Conservation (phyloP, 805 yeast species). For the Saccharomyces jurei region DNA sequence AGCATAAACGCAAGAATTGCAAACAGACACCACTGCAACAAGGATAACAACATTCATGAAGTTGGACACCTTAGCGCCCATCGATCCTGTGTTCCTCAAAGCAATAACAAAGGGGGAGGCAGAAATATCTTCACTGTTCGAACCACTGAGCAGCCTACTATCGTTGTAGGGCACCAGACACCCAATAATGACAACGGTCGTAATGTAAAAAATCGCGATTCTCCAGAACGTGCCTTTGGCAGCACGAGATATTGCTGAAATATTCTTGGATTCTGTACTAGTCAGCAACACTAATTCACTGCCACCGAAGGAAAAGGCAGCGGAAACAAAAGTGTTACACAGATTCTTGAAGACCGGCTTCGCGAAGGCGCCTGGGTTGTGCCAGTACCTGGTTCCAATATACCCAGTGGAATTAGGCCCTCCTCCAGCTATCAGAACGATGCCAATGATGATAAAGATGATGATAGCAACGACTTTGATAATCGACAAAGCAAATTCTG, state of each 20-base stretch:
- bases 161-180: slow-evolving; percentile 60
- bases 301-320: slow-evolving; percentile 65
- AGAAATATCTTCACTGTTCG: slow-evolving; percentile 38
- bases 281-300: slow-evolving; percentile 59
- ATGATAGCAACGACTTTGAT: slow-evolving; percentile 36
- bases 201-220: slow-evolving; percentile 47
- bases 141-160: slow-evolving; percentile 39
- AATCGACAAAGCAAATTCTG: slow-evolving; percentile 39
- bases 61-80: slow-evolving; percentile 43
- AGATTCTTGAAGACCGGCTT: slow-evolving; percentile 48
- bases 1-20: slow-evolving; percentile 54
- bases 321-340: slow-evolving; percentile 51
- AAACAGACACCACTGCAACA: slow-evolving; percentile 51
- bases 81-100: slow-evolving; percentile 19
- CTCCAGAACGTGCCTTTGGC: slow-evolving; percentile 49
- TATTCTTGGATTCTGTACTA: slow-evolving; percentile 38
- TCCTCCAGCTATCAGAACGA: slow-evolving; percentile 37
- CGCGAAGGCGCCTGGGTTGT: slow-evolving; percentile 43
- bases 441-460: slow-evolving; percentile 42
- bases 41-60: slow-evolving; percentile 53
- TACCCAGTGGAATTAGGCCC: slow-evolving; percentile 35
- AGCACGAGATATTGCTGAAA: slow-evolving; percentile 50
- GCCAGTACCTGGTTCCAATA: slow-evolving; percentile 38
- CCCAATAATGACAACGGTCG: slow-evolving; percentile 46
- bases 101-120: slow-evolving; percentile 43